These are phyloP conservation scores for Nannizziopsis arthrosporioides DNA, from an alignment of 2,329 filamentous ascomycete genomes.

Conservation along the genomic window DNA sequence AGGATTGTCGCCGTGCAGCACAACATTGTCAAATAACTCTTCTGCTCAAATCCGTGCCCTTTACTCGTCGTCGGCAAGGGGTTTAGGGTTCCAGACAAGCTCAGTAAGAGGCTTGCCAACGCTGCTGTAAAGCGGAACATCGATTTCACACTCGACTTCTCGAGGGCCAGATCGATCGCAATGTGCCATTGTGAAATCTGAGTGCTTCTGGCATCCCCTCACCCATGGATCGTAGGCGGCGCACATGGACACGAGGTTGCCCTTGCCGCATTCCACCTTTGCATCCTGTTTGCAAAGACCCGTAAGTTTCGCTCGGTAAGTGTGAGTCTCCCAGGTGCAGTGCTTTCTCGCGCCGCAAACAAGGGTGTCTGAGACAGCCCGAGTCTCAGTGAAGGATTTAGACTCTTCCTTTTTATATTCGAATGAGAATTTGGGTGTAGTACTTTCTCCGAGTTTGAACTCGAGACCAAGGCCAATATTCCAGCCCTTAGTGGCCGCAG, in stretches of 20 bases:
- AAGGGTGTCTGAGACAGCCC: neutral
- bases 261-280: neutral
- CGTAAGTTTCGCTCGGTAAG: neutral
- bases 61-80: neutral
- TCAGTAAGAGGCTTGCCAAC: neutral
- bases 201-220: neutral
- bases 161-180: neutral
- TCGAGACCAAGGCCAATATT: neutral
- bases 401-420: neutral
- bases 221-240: neutral
- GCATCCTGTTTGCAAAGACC: neutral
- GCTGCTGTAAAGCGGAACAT: neutral
- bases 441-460: neutral
- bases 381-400: neutral
- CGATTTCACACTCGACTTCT: neutral
- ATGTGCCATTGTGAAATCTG: neutral
- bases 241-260: neutral
- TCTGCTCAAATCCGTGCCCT: no score
- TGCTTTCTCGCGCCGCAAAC: neutral
- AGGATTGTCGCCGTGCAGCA: no score
- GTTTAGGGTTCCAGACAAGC: neutral
- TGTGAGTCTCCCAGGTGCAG: neutral
- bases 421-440: neutral
- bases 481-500: neutral
- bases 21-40: no score